Conservation (phyloP, 2,329 filamentous ascomycete species). For the Sporothrix schenckii region DNA sequence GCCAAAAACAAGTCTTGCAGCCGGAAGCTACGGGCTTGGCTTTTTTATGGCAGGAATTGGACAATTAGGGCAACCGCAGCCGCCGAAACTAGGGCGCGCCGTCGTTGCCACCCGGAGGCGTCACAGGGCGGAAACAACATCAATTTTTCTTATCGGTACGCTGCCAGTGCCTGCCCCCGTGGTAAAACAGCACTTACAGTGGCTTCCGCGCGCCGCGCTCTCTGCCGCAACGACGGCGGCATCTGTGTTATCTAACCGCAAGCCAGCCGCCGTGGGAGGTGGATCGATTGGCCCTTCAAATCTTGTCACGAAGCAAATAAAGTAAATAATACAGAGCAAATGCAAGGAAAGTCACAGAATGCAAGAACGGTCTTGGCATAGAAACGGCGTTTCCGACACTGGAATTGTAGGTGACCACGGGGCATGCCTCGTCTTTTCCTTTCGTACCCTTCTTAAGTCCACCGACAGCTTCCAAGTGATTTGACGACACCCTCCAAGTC, state of each 20-base stretch:
- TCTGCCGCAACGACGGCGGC: not conserved
- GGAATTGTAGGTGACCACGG: not conserved
- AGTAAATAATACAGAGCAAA: not conserved
- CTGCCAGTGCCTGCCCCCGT: too few species aligned
- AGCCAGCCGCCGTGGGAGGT: not conserved
- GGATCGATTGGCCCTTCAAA: slow-evolving; percentile 1
- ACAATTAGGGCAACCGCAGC: slow-evolving; percentile 9
- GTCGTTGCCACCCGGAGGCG: not conserved
- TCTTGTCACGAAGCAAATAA: not conserved
- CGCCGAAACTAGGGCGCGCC: not conserved
- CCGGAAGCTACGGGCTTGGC: slow-evolving; percentile 25
- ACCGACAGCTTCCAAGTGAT: not conserved
- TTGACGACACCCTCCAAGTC: not conserved
- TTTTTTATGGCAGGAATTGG: not conserved
- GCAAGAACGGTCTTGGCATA: slow-evolving; percentile 1
- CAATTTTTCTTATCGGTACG: too few species aligned
- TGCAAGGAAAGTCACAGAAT: not conserved
- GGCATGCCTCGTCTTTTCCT: not conserved
- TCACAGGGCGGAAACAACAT: not conserved
- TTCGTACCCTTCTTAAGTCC: not conserved
- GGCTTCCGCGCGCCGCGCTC: not conserved
- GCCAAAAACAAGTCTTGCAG: not conserved
- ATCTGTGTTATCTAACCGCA: slow-evolving; percentile 20
- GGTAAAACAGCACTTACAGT: not conserved
- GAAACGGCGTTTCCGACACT: not conserved